A percentile compares a stretch with the other conserved stretches of the same genome.
These are phyloP conservation scores for Scheffersomyces segobiensis DNA, from an alignment of 1,139 yeast species.

Conservation along the genomic window DNA sequence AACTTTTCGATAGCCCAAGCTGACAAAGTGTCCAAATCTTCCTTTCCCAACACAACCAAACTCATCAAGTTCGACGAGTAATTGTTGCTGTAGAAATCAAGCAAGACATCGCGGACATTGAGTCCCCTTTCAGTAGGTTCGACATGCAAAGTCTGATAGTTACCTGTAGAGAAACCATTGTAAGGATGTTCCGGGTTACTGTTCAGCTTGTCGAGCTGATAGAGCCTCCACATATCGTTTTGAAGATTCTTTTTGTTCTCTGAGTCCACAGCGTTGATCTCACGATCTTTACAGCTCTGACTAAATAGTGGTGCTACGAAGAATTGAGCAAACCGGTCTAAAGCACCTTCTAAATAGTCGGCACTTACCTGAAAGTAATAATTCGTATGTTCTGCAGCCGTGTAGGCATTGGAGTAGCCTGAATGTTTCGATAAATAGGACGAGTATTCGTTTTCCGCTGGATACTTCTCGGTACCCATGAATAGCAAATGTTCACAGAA, in stretches of 20 bases:
- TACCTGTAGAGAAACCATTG: constrained; percentile 77
- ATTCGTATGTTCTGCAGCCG: constrained; percentile 87
- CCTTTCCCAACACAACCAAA: constrained; percentile 80
- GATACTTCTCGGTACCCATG: constrained; percentile 96
- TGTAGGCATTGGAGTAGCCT: constrained; percentile 77
- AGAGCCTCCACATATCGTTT: constrained; percentile 83
- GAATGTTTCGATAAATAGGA: constrained; percentile 72
- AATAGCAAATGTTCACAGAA: constrained; percentile 94
- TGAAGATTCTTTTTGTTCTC: constrained; percentile 94
- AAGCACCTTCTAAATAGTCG: constrained; percentile 77
- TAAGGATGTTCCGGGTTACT: constrained; percentile 74
- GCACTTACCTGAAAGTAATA: constrained; percentile 84
- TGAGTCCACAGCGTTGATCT: constrained; percentile 91
- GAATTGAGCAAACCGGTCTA: constrained; percentile 91
- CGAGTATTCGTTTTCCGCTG: constrained; percentile 85
- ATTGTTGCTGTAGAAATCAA: constrained; percentile 59
- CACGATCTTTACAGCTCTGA: constrained; percentile 83
- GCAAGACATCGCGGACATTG: constrained; percentile 65
- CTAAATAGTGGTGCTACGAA: constrained; percentile 84
- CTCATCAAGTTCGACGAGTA: constrained; percentile 85
- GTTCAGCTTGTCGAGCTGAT: constrained; percentile 76
- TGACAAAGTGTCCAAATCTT: constrained; percentile 69
- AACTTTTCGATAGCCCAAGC: constrained; percentile 73
- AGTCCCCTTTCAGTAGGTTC: constrained; percentile 50
- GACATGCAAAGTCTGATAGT: constrained; percentile 58